A percentile compares a stretch with the other conserved stretches of the same genome.
Evolutionary conservation across 2,329 filamentous ascomycete species (phyloP).

Genomic region (Xylaria sp.): DNA sequence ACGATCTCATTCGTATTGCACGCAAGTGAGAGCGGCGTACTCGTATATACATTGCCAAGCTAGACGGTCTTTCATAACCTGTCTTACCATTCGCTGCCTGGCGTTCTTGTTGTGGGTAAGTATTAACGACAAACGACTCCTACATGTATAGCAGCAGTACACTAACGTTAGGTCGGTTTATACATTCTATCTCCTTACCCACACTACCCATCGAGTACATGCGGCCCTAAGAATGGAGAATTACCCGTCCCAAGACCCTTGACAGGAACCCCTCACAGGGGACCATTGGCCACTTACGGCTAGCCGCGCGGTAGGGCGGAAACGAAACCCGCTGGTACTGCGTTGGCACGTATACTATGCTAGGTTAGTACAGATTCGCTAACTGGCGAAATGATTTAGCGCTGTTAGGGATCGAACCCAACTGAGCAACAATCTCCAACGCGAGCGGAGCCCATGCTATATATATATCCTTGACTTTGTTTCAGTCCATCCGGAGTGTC

Average conservation of each 20-base stretch:
- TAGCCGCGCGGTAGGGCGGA: conserved; percentile 18
- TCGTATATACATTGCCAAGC: background rate
- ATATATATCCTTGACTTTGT: background rate
- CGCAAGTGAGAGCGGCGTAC: background rate
- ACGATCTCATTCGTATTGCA: background rate
- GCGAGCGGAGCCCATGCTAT: background rate
- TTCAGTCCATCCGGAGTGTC: too few relatives aligned
- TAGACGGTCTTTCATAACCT: background rate
- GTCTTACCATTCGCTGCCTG: too few relatives aligned
- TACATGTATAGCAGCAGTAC: too few relatives aligned
- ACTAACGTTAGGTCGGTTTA: too few relatives aligned
- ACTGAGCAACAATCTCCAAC: background rate
- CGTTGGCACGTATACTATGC: background rate
- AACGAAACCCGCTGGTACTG: conserved; percentile 4
- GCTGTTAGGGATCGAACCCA: background rate
- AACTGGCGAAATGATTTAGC: background rate
- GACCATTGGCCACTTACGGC: background rate
- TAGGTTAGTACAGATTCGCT: too few relatives aligned
- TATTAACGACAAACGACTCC: too few relatives aligned
- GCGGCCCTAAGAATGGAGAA: background rate
- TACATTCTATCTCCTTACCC: background rate
- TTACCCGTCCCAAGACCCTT: background rate
- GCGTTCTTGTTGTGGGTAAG: too few relatives aligned
- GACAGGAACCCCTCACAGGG: background rate
- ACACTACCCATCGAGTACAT: background rate